These are phyloP conservation scores for Colletotrichum trifolii DNA, from an alignment of 2,329 filamentous ascomycete genomes.

Conservation along the genomic window DNA sequence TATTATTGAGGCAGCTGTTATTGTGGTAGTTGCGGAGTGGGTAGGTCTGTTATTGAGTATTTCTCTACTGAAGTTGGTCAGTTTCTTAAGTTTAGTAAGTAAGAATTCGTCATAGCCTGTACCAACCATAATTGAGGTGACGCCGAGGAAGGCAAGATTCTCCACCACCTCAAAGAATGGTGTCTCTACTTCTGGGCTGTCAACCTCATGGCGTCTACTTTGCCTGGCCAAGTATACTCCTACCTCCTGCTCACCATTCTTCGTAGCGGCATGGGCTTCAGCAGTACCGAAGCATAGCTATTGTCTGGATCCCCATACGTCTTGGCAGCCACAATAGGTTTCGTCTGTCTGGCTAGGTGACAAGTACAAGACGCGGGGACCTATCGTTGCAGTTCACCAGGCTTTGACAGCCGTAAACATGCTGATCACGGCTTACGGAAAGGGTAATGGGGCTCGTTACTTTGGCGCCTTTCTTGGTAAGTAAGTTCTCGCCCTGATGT, in stretches of 20 bases:
- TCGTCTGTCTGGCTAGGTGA: conserved; percentile 39
- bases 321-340: conserved; percentile 38
- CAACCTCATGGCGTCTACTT: conserved; percentile 45
- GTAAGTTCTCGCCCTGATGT: conserved; percentile 38
- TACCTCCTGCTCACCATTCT: conserved; percentile 52
- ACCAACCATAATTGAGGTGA: conserved; percentile 43
- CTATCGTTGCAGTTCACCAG: conserved; percentile 36
- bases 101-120: conserved; percentile 45
- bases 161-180: conserved; percentile 47
- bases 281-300: conserved; percentile 43
- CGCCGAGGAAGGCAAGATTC: conserved; percentile 41
- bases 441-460: conserved; percentile 36
- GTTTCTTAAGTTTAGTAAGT: conserved; percentile 39
- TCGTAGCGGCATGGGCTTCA: conserved; percentile 48
- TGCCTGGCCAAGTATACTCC: conserved; percentile 46
- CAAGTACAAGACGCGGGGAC: conserved; percentile 38
- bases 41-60: conserved; percentile 39
- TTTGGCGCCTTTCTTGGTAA: conserved; percentile 43
- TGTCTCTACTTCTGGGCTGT: conserved; percentile 48
- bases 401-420: conserved; percentile 42
- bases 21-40: conserved; percentile 42
- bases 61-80: conserved; percentile 39
- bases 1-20: conserved; percentile 40
- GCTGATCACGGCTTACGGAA: conserved; percentile 31
- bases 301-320: conserved; percentile 40